Base-by-base conservation (phyloP, 2,329 filamentous ascomycete species). In the Epicoccum nigrum region DNA sequence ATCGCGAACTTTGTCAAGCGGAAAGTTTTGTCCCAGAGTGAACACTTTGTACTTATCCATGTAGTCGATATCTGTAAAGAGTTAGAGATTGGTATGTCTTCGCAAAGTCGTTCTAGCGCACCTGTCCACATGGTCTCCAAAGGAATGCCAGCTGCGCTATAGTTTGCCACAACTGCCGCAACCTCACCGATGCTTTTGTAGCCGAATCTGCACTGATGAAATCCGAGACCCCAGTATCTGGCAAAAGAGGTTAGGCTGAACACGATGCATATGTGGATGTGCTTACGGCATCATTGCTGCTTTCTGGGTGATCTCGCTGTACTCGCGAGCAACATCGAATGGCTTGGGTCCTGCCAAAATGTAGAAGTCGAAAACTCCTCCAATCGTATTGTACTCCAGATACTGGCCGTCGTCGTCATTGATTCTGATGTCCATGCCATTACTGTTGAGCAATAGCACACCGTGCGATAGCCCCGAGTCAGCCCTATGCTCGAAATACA, bases 301-400 rank as follows among this genome's bases (percentile, higher is more conserved):
- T 51, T 74, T 73, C 3, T 74, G 74, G 13, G 77, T 73, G 13
- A 80, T 72, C 21, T 77, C 75, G 16, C 77, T 74, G 51, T 81
- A 81, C 58, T 81, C 76, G 47, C 74, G 68, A 20, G 78, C 71
- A 17, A 78, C 79, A 32, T 78, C 73, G 13, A 74, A 73, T 0
- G 79, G 79, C 8, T 69, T 60, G 1, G 78, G 77, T 1, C 79
- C 79, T 19, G 77, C 72, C 32, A 81, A 55, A 63, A 81, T 81
- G 65, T 81, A 81, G 6, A 81, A 70, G 69, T 92, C 90, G 6
- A 93, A 68, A 15, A 92, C 81, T n/a, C 90, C 90, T 9, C 89
- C 89, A 0, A 92, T 76, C 0, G 84, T 83, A 67, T 92, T 90
- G 74, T 92, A 93, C 69, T 92, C 88, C 4, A 93, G 79, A 55